Percentiles rank a stretch among this genome's conserved stretches.
phyloP scores from a whole-genome alignment of 2,329 filamentous ascomycete genomes.

The Penicillium nordicum region DNA sequence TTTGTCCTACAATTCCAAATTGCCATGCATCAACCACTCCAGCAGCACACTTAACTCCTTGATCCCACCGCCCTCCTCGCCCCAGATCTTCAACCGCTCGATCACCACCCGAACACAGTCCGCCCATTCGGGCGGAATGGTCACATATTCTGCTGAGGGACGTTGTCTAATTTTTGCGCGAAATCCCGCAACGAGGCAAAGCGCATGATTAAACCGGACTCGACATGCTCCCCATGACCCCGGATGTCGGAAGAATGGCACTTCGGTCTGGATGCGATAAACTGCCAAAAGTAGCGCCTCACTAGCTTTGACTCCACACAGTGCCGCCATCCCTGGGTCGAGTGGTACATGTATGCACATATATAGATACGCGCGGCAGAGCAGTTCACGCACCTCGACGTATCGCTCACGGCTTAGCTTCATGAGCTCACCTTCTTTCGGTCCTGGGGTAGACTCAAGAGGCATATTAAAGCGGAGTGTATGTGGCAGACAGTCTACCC shows the following conservation, averaged over 20 bases:
- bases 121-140: constrained; percentile 21
- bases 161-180: constrained; percentile 18
- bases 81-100: constrained; percentile 23
- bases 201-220: constrained; percentile 26
- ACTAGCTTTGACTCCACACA: constrained; percentile 23
- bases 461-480: constrained; percentile 25
- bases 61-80: constrained; percentile 23
- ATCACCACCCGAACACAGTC: constrained; percentile 23
- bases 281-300: constrained; percentile 21
- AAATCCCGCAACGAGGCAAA: constrained; percentile 24
- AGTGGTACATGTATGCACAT: constrained; percentile 23
- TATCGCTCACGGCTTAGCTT: constrained; percentile 26
- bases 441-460: constrained; percentile 14
- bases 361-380: constrained; percentile 25
- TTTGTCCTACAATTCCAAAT: constrained; percentile 10
- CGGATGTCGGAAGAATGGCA: constrained; percentile 26
- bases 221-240: constrained; percentile 27
- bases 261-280: constrained; percentile 27
- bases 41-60: constrained; percentile 22
- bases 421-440: constrained; percentile 22
- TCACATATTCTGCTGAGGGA: constrained; percentile 20
- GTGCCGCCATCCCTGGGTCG: constrained; percentile 12
- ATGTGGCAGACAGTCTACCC: constrained; percentile 24
- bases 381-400: constrained; percentile 26
- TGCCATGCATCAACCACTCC: constrained; percentile 25